Conservation (phyloP, 805 yeast genomes). For the Lipomyces yamanashiensis region DNA sequence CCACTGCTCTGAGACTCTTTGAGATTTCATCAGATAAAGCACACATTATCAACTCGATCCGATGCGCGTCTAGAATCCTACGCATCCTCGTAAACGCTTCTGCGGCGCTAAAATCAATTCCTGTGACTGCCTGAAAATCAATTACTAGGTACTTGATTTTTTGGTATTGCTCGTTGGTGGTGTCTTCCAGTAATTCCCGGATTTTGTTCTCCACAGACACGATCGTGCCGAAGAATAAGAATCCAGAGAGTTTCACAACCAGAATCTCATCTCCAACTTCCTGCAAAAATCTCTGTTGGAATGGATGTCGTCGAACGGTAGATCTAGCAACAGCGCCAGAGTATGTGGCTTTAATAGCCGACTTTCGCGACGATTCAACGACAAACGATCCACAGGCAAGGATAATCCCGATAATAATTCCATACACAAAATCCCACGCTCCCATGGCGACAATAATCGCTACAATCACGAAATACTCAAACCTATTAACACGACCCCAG, state of each 20-base stretch:
- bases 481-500: constrained; percentile 67
- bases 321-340: constrained; percentile 90
- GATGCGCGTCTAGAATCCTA: constrained; percentile 70
- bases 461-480: constrained; percentile 83
- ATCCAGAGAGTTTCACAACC: constrained; percentile 83
- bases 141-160: constrained; percentile 73
- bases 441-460: constrained; percentile 96
- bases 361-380: constrained; percentile 84
- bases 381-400: constrained; percentile 94
- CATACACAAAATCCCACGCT: constrained; percentile 89
- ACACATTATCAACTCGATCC: constrained; percentile 74
- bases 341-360: constrained; percentile 79
- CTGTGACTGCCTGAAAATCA: constrained; percentile 79
- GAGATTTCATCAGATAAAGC: constrained; percentile 72
- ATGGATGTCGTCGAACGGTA: constrained; percentile 87
- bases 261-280: constrained; percentile 91
- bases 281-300: constrained; percentile 80
- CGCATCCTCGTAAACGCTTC: constrained; percentile 90
- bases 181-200: constrained; percentile 62
- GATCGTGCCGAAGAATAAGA: constrained; percentile 92
- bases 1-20: constrained; percentile 78
- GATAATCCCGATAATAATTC: constrained; percentile 86
- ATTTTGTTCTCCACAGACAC: constrained; percentile 85
- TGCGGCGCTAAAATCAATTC: constrained; percentile 91
- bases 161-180: constrained; percentile 52